A percentile compares a stretch with the other conserved stretches of the same genome.
Evolutionary conservation across 805 yeast species (phyloP).

Genomic region (Zygotorulaspora danielsina): DNA sequence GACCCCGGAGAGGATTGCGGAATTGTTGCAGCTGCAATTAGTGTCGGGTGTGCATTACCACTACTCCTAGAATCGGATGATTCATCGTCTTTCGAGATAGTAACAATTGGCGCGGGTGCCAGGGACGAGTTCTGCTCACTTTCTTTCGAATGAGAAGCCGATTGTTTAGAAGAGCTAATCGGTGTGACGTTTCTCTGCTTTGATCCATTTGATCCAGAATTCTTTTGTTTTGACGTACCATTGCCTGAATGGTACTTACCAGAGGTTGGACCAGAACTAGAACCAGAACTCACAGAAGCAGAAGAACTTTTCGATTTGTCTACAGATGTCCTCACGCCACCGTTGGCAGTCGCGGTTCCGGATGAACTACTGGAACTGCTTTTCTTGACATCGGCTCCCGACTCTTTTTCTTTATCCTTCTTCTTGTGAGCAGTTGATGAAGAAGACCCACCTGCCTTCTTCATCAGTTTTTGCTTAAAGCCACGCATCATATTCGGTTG

Average conservation of each 20-base stretch:
- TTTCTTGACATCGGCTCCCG: conserved; percentile 32
- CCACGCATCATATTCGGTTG: conserved; percentile 63
- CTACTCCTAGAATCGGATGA: conserved; percentile 5
- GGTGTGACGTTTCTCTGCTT: conserved; percentile 12
- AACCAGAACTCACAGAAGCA: conserved; percentile 6
- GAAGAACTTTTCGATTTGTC: conserved; percentile 15
- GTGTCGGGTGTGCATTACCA: conserved; percentile 23
- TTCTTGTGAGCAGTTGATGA: conserved; percentile 35
- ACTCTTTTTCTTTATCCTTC: conserved; percentile 43
- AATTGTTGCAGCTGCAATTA: conserved; percentile 27
- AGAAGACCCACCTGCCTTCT: conserved; percentile 37
- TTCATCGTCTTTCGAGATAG: conserved; percentile 14
- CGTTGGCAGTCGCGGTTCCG: conserved; percentile 15
- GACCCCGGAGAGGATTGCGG: conserved; percentile 20
- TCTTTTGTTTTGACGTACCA: conserved; percentile 9
- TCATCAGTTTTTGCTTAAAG: conserved; percentile 51
- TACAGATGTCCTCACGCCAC: conserved; percentile 14
- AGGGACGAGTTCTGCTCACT: background rate
- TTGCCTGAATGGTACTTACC: conserved; percentile 6
- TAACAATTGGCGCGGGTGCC: conserved; percentile 16
- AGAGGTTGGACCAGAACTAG: conserved; percentile 5
- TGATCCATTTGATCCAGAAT: conserved; percentile 2
- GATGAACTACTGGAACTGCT: conserved; percentile 8
- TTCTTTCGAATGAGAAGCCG: background rate
- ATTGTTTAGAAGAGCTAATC: conserved; percentile 1